phyloP scores from a whole-genome alignment of 2,329 filamentous ascomycete species.

The Coniella vitis region DNA sequence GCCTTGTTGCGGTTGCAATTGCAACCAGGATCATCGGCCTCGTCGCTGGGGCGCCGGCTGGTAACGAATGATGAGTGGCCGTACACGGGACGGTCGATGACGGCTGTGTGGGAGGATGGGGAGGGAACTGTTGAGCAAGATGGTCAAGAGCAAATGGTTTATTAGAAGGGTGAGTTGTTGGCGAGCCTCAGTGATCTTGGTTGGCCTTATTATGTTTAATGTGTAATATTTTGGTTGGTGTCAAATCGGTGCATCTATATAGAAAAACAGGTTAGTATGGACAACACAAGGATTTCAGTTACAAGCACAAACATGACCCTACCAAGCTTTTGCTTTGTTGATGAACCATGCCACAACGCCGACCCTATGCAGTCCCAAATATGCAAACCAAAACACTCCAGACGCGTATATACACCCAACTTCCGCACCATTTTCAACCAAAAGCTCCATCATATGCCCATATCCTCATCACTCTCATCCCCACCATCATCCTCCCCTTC shows the following conservation, averaged over 20 bases:
- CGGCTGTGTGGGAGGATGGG: not conserved
- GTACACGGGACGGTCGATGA: not conserved
- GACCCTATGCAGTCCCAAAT: slow-evolving; percentile 9
- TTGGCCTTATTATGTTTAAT: not conserved
- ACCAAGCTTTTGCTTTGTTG: not conserved
- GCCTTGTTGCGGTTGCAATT: not conserved
- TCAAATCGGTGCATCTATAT: no score
- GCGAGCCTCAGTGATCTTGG: no score
- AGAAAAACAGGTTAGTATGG: no score
- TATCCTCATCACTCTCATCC: slow-evolving; percentile 42
- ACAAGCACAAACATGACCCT: no score
- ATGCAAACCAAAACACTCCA: not conserved
- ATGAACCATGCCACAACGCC: slow-evolving; percentile 9
- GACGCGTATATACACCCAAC: no score
- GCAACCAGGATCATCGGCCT: no score
- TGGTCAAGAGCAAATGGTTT: not conserved
- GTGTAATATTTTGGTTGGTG: no score
- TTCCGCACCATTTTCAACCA: not conserved
- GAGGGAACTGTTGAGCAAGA: not conserved
- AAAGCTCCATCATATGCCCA: slow-evolving; percentile 29
- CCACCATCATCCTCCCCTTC: slow-evolving; percentile 57
- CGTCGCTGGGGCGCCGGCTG: not conserved
- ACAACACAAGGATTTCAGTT: no score
- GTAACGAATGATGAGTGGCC: not conserved
- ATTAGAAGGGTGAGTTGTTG: not conserved